Evolutionary conservation across 2,329 filamentous ascomycete genomes (phyloP), one percentile per base, ranked within the genome.

Genomic region (Fusarium praegraminearum): DNA sequence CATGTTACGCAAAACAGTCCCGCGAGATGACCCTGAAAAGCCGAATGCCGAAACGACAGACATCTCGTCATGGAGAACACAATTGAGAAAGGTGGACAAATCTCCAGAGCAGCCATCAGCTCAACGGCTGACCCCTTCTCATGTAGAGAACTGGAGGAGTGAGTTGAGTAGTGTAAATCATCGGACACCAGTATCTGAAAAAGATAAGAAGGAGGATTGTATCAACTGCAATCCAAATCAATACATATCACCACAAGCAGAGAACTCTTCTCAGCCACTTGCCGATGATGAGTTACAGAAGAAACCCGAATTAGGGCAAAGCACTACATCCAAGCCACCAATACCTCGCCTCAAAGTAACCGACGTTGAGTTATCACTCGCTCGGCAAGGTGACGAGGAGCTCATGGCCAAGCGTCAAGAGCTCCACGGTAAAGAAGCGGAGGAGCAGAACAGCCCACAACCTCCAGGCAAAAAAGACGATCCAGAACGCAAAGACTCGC

Each of bases 361-460:
- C 50, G 70, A 77, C 33, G 60, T 78, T 36, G 76, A 78, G 58
- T 62, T 73, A 13, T 75, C 71, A 4, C 64, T 78, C n/a, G 72
- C 74, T 22, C 70, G 61, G 28, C 71, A 67, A 40, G 69, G 65
- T 11, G 69, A 50, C 9, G 67, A 76, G 45, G 66, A 73, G 20
- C 40, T 70, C 13, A 43, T 70, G 13, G 26, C 30, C 50, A 67
- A 43, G 47, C 63, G 20, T 45, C 64, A 43, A 35, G 49, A 52
- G 28, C 24, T 60, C 22, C 54, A 56, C 15, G 46, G 41, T 53
- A 50, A 56, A 8, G 30, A 47, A 64, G 54, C 33, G 20, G 33
- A 43, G 3, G 58, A 59, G 38, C 41, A 57, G 12, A 57, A 18
- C 10, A 56, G n/a, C 22, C 46, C 40, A 7, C 60, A 35, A 32